Percentiles rank a stretch among this genome's conserved stretches.
Evolutionary conservation across 139 green algal species (phyloP).

Genomic region (Chlorella ohadii): DNA sequence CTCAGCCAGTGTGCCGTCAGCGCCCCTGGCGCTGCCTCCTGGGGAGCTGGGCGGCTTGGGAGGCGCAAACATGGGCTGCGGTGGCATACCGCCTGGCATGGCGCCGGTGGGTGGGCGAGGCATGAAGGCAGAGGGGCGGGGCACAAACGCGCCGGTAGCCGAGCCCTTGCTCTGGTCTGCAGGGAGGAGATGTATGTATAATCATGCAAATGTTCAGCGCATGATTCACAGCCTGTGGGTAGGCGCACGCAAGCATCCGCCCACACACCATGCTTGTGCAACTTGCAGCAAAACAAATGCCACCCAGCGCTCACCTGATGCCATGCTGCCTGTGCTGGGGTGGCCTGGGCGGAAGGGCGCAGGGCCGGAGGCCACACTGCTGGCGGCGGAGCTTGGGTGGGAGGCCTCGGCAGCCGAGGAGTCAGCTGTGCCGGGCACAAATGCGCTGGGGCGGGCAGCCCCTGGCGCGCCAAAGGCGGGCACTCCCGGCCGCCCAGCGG

Average conservation of each 20-base stretch:
- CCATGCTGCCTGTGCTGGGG: background rate
- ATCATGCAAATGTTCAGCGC: too few species aligned
- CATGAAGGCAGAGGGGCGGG: background rate
- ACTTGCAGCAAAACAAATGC: background rate
- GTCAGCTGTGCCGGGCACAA: background rate
- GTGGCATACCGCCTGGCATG: too few species aligned
- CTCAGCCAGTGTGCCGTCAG: conserved; percentile 14
- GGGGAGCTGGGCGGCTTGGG: conserved; percentile 13
- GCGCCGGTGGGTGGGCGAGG: background rate
- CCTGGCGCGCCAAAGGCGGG: background rate
- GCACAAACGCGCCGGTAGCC: background rate
- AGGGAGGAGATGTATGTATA: background rate
- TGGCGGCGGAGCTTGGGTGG: background rate
- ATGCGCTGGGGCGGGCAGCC: background rate
- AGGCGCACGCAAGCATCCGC: too few species aligned
- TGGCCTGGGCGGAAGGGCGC: conserved; percentile 6
- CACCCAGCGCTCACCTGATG: background rate
- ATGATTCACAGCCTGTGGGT: too few species aligned
- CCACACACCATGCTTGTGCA: too few species aligned
- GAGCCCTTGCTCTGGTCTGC: background rate
- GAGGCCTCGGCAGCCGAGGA: background rate
- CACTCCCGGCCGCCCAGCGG: background rate
- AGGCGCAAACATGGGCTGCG: background rate
- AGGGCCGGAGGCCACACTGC: background rate
- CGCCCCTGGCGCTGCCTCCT: background rate